A percentile compares a stretch with the other conserved stretches of the same genome.
These are phyloP conservation scores for Apophysomyces variabilis DNA, from an alignment of 371 early-diverging fungal species.

Conservation along the genomic window DNA sequence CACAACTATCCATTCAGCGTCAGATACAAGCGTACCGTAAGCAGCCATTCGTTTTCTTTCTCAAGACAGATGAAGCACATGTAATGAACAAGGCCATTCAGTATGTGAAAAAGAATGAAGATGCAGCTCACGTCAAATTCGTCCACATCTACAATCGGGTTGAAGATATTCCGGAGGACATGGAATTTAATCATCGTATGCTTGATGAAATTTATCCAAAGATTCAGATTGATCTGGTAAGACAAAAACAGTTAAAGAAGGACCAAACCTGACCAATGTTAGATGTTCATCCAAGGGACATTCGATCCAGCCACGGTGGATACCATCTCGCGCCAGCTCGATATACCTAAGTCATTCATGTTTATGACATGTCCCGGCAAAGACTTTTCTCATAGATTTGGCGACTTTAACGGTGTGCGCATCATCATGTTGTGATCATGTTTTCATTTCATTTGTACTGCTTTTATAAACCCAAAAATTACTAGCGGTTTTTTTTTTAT, in stretches of 20 bases:
- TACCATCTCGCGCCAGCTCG: constrained; percentile 44
- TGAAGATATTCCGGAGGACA: constrained; percentile 42
- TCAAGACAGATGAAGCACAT: constrained; percentile 61
- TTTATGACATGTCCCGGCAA: constrained; percentile 53
- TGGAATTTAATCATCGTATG: constrained; percentile 50
- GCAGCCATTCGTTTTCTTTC: constrained; percentile 57
- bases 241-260: neutral
- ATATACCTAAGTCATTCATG: constrained; percentile 50
- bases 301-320: constrained; percentile 54
- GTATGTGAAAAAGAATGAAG: constrained; percentile 56
- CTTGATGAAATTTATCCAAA: constrained; percentile 57
- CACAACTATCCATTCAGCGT: constrained; percentile 27
- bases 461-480: neutral
- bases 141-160: constrained; percentile 44
- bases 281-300: constrained; percentile 49
- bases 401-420: constrained; percentile 50
- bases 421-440: constrained; percentile 46
- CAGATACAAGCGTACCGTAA: constrained; percentile 41
- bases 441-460: constrained; percentile 13
- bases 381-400: constrained; percentile 38
- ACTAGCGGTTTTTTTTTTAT: neutral
- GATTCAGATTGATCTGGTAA: constrained; percentile 55
- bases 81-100: constrained; percentile 61
- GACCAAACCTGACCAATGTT: neutral
- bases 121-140: constrained; percentile 51